phyloP scores from a whole-genome alignment of 208 protist genomes.

The Sergeia podlipaevii region DNA sequence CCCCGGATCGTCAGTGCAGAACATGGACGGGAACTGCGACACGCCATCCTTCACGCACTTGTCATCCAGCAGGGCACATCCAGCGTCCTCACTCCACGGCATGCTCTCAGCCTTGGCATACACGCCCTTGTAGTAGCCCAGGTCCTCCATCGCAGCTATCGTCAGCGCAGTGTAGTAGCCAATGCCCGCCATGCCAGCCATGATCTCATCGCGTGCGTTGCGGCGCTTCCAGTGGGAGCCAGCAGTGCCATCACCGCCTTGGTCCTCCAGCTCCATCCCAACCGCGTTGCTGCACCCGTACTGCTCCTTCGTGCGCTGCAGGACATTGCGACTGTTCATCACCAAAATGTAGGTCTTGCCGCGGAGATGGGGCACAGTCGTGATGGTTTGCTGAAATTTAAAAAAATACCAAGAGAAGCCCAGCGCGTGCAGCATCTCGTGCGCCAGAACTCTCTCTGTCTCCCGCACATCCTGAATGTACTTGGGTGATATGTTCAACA shows the following conservation, averaged over 20 bases:
- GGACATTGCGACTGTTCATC: constrained; percentile 27
- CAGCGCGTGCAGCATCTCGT: constrained; percentile 87
- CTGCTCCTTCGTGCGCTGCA: constrained; percentile 33
- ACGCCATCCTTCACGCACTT: constrained; percentile 33
- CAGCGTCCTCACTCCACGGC: constrained; percentile 55
- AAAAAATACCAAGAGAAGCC: constrained; percentile 47
- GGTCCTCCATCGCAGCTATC: constrained; percentile 73
- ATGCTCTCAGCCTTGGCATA: constrained; percentile 63
- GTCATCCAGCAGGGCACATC: constrained; percentile 45
- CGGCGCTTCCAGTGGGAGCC: constrained; percentile 87
- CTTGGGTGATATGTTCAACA: constrained; percentile 41
- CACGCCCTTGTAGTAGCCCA: constrained; percentile 76
- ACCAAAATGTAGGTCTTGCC: constrained; percentile 19
- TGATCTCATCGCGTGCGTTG: constrained; percentile 81
- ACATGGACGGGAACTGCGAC: constrained; percentile 43
- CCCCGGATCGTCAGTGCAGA: constrained; percentile 15
- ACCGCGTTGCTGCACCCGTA: constrained; percentile 57
- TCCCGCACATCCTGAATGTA: constrained; percentile 12
- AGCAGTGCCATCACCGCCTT: constrained; percentile 30
- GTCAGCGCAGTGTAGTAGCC: constrained; percentile 74
- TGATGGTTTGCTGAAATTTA: background rate
- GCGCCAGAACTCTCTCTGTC: constrained; percentile 28
- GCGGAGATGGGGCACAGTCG: constrained; percentile 16
- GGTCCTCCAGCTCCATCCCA: constrained; percentile 76
- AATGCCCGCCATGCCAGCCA: constrained; percentile 27